phyloP scores from a whole-genome alignment of 2,329 filamentous ascomycete genomes.

The Fusarium newnesense region DNA sequence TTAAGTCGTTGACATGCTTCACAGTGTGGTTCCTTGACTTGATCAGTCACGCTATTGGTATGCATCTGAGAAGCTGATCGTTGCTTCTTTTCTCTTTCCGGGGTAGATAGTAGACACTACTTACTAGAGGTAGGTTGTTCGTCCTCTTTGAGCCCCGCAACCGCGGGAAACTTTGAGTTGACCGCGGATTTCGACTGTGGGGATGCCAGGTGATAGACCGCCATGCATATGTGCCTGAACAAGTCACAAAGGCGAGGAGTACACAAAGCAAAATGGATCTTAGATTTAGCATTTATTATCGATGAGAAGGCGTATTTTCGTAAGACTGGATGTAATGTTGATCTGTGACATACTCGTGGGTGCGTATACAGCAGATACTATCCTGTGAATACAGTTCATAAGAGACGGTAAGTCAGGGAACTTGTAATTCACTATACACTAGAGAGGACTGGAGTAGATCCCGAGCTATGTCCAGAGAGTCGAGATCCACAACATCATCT shows the following conservation, averaged over 20 bases:
- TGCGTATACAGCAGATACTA: background rate
- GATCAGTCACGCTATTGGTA: background rate
- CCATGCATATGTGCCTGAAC: background rate
- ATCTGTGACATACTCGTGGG: background rate
- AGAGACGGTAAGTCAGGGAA: rapidly evolving
- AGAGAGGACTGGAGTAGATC: background rate
- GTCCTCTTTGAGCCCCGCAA: background rate
- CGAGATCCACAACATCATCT: background rate
- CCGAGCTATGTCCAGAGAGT: background rate
- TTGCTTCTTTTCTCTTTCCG: background rate
- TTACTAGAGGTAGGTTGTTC: background rate
- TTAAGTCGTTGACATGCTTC: background rate
- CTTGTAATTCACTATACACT: background rate
- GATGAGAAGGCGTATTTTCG: too few relatives aligned
- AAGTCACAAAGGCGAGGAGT: background rate
- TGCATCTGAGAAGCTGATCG: background rate
- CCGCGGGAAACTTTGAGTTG: slow-evolving; percentile 18
- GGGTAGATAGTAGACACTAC: background rate
- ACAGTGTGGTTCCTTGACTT: background rate
- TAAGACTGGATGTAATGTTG: too few relatives aligned
- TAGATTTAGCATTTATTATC: background rate
- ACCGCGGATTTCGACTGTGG: slow-evolving; percentile 4
- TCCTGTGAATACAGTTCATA: background rate
- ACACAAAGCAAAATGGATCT: background rate
- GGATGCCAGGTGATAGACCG: background rate